Evolutionary conservation across 768 basidiomycete species (phyloP), one percentile per base, ranked within the genome.

Genomic region (Pholiota molesta): DNA sequence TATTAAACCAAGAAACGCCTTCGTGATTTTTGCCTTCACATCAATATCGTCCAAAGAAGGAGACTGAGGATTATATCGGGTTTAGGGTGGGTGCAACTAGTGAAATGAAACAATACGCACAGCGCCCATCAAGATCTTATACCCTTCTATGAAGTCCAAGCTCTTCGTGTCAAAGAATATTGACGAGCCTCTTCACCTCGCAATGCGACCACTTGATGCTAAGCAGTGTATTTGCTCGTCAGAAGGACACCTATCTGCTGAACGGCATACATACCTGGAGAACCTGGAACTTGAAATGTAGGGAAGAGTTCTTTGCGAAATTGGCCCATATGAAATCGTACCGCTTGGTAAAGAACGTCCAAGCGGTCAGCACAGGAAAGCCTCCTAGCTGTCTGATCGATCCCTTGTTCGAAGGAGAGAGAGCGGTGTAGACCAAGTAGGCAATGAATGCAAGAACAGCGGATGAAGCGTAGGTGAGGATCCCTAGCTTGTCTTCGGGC

Each of bases 41-140:
- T 69, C 61, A 17, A 75, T 69, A 56, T 77, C 73, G 17, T 63
- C 55, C 49, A 75, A 52, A 29, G 55, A 44, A 1, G 74, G 74
- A 14, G 68, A 55, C 63, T 64, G 29, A 28, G 13, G 31, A 23
- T 28, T 5, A 19, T 19, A 3, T 49, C n/a, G 9, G 11, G 19
- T 19, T 23, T 31, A 19, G 31, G 44, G 39, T 23, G 17, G 35
- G 31, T 42, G 33, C 21, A 6, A 17, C 47, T 49, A 16, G 17
- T 23, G 40, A 37, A 26, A 56, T 19, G 19, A 5, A n/a, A n/a
- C 33, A 10, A 40, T 8, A 57, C 72, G 52, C 45, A 74, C 73
- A 42, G 68, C 71, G 13, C 75, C 75, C 65, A 75, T 71, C 0
- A 77, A 69, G 11, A 79, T 71, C 28, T 69, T 71, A 51, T 77